phyloP scores from a whole-genome alignment of 83 land plant genomes.

The Isoetes engelmannii region DNA sequence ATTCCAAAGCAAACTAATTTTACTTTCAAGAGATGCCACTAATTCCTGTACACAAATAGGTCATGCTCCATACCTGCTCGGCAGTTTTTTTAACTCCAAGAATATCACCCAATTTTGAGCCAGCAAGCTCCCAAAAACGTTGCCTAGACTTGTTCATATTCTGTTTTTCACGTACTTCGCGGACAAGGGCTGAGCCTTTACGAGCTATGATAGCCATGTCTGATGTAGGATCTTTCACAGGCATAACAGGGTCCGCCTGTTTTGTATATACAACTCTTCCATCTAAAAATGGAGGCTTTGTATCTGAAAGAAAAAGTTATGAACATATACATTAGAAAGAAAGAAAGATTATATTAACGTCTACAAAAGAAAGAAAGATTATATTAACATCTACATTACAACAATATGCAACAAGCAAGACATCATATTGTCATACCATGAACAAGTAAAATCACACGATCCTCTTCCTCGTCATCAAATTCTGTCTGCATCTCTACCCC shows the following conservation, averaged over 20 bases:
- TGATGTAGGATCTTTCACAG: slow-evolving; percentile 92
- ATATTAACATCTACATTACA: not conserved
- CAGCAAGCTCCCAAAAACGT: slow-evolving; percentile 96
- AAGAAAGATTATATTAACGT: too few relatives aligned
- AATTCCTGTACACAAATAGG: too few relatives aligned
- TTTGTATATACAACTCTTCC: slow-evolving; percentile 86
- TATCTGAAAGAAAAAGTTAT: slow-evolving; percentile 44
- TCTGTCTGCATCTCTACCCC: slow-evolving; percentile 86
- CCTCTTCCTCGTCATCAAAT: slow-evolving; percentile 94
- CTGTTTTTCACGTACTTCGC: slow-evolving; percentile 89
- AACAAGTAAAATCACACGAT: slow-evolving; percentile 88
- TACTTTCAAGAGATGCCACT: too few relatives aligned
- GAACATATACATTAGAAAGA: not conserved
- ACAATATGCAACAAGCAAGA: not conserved
- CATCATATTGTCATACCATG: slow-evolving; percentile 53
- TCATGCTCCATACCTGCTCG: slow-evolving; percentile 52
- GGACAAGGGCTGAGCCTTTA: slow-evolving; percentile 81
- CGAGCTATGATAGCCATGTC: slow-evolving; percentile 95
- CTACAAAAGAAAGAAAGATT: slow-evolving; percentile 92
- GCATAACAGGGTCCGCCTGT: slow-evolving; percentile 95
- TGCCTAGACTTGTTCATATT: slow-evolving; percentile 83
- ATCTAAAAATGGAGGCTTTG: slow-evolving; percentile 95
- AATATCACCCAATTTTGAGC: slow-evolving; percentile 91
- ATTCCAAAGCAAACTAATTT: too few relatives aligned
- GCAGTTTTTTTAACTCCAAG: slow-evolving; percentile 88